Evolutionary conservation across 169 alveolate species (phyloP), one percentile per base, ranked within the genome.

Genomic region (Cryptosporidium sp.): DNA sequence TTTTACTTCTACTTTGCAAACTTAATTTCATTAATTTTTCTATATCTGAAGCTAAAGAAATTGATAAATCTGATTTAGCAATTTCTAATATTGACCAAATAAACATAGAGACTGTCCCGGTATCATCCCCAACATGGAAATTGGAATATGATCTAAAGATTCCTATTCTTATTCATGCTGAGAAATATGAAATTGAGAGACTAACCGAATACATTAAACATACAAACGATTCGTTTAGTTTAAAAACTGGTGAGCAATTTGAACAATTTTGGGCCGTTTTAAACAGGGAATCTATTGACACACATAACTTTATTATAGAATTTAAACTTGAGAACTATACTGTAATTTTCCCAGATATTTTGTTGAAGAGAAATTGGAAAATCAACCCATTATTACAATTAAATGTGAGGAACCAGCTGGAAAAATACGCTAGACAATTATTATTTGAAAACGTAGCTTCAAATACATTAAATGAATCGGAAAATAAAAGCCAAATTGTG

Each of bases 361-460:
- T 80, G 8, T 45, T 65, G 41, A 80, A 80, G 33, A 80, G 75
- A 65, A 69, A 80, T 62, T 80, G 89, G 89, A 80, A 80, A 43
- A 18, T 37, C 14, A 59, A 80, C 26, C 67, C 75, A 41, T 65
- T 80, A 31, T 62, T 80, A 26, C 16, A 80, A 61, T 16, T 80
- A 1, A 26, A 62, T 23, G 35, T 31, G 26, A 80, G 89, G 39
- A 80, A 80, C 62, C 35, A 37, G n/a, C 41, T 80, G 67, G 89
- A 80, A 43, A 62, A 62, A 35, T 80, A 62, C 23, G 89, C 89
- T 29, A 59, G 89, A 37, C 31, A 67, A 18, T 48, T 80, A 12
- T 31, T 80, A 16, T 18, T 21, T 39, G 31, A 21, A 2, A 45
- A 80, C 43, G 9, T 18, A 45, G 9, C 48, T 14, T 70, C 59